Evolutionary conservation across 2,329 filamentous ascomycete genomes (phyloP).

Genomic region (Colletotrichum sp.): DNA sequence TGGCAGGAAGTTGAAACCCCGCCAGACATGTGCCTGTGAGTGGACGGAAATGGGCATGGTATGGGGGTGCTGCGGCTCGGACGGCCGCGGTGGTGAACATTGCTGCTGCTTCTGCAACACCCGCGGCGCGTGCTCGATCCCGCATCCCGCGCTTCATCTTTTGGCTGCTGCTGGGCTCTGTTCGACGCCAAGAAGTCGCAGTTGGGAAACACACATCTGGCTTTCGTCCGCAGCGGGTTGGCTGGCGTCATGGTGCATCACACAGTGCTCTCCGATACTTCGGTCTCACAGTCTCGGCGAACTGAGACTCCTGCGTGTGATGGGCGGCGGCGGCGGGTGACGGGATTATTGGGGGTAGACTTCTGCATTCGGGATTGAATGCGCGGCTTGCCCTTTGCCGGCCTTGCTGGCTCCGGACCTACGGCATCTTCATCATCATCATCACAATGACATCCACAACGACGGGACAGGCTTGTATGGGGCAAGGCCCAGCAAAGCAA

Average conservation of each 20-base stretch:
- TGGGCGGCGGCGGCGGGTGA: not conserved
- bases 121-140: not conserved
- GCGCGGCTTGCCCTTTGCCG: not conserved
- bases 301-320: not conserved
- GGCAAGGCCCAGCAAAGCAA: not conserved
- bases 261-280: not conserved
- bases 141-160: not conserved
- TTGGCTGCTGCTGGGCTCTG: not conserved
- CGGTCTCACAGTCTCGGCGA: not conserved
- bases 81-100: not conserved
- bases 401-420: not conserved
- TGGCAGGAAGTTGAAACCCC: not conserved
- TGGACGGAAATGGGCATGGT: not conserved
- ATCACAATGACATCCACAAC: not conserved
- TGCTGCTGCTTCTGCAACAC: not conserved
- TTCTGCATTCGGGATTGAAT: not conserved
- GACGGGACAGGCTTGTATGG: not conserved
- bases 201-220: not conserved
- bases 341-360: not conserved
- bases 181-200: conserved; percentile 2
- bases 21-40: not conserved
- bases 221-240: not conserved
- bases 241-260: conserved; percentile 4
- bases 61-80: not conserved
- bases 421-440: not conserved